Percentiles rank a stretch among this genome's conserved stretches.
Conservation (phyloP, 805 yeast genomes). For the Metahyphopichia silvanorum region DNA sequence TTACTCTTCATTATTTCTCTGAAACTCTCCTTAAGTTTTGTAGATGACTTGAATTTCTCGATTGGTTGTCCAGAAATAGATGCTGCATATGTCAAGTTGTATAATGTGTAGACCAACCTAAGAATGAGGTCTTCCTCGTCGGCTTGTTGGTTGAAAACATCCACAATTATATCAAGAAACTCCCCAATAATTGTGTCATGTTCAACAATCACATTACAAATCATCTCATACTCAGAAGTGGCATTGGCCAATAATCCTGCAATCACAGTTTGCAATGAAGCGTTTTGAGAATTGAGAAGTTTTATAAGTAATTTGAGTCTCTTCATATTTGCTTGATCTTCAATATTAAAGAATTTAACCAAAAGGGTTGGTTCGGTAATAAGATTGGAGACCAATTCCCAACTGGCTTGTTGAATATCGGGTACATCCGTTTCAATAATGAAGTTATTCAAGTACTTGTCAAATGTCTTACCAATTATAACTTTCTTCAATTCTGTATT, state of each 20-base stretch:
- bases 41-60: too few species aligned
- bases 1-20: too few species aligned
- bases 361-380: slow-evolving; percentile 39
- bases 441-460: slow-evolving; percentile 44
- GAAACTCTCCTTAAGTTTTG: too few species aligned
- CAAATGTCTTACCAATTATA: slow-evolving; percentile 41
- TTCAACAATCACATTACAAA: slow-evolving; percentile 20
- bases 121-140: slow-evolving; percentile 22
- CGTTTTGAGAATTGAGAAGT: slow-evolving; percentile 30
- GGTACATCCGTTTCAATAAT: slow-evolving; percentile 33
- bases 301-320: slow-evolving; percentile 29
- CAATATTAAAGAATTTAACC: slow-evolving; percentile 59
- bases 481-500: slow-evolving; percentile 36
- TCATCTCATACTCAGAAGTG: slow-evolving; percentile 35
- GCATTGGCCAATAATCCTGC: slow-evolving; percentile 41
- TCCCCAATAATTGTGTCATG: slow-evolving; percentile 10
- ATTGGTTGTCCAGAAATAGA: too few species aligned
- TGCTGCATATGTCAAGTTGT: slow-evolving; percentile 17
- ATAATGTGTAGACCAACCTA: slow-evolving; percentile 21
- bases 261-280: slow-evolving; percentile 24
- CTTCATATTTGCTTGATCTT: slow-evolving; percentile 21
- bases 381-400: slow-evolving; percentile 65
- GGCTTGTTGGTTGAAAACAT: slow-evolving; percentile 22
- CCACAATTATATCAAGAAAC: slow-evolving; percentile 15
- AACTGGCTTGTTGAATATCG: slow-evolving; percentile 53